These are phyloP conservation scores for Nicotiana obtusifolia DNA, from an alignment of 257 asterid genomes.

Conservation along the genomic window DNA sequence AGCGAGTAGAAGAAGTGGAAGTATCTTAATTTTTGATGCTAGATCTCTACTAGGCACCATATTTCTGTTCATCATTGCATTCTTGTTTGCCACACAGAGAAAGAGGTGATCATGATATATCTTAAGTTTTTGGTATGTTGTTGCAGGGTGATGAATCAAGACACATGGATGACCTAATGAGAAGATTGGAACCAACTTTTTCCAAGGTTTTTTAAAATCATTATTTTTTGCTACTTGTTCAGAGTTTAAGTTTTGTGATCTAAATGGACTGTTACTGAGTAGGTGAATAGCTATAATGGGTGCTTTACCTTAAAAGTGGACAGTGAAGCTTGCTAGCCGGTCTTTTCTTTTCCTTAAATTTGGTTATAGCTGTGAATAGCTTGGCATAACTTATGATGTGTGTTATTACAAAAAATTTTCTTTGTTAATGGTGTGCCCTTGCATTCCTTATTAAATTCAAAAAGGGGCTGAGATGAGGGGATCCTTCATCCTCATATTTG, in stretches of 20 bases:
- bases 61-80: not conserved
- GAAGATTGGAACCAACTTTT: conserved; percentile 49
- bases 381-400: not conserved
- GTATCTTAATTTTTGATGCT: not conserved
- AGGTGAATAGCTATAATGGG: not conserved
- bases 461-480: not conserved
- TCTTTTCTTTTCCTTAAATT: not conserved
- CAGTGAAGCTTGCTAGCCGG: not conserved
- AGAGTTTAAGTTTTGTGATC: conserved; percentile 16
- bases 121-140: conserved; percentile 5
- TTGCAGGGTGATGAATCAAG: conserved; percentile 48
- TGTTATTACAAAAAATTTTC: not conserved
- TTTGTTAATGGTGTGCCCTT: not conserved
- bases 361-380: not conserved
- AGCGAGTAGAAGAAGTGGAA: not conserved
- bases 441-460: not conserved
- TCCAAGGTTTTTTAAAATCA: conserved; percentile 48
- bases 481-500: not conserved
- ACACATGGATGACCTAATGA: conserved; percentile 47
- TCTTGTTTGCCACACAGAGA: not conserved
- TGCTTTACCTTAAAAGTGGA: not conserved
- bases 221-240: conserved; percentile 24
- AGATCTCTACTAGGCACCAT: not conserved
- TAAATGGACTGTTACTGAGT: conserved; percentile 7
- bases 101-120: not conserved